Conservation (phyloP, 1,139 yeast species). For the Candida sanyaensis region DNA sequence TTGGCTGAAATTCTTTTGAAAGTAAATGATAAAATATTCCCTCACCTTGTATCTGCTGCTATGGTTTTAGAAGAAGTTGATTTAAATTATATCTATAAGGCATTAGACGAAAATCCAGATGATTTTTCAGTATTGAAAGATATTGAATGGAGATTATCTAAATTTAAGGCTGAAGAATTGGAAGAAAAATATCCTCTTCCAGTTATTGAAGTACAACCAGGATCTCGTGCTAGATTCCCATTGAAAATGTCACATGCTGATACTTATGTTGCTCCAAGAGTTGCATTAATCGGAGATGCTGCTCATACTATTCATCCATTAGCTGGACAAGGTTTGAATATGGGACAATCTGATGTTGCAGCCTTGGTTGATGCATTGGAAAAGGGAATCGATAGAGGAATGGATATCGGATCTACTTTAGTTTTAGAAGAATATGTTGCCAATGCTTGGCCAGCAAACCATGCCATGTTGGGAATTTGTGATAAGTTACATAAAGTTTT, state of each 20-base stretch:
- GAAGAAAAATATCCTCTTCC: slow-evolving; percentile 69
- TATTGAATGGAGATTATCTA: slow-evolving; percentile 68
- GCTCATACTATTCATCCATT: slow-evolving; percentile 97
- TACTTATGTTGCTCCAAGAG: slow-evolving; percentile 76
- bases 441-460: slow-evolving; percentile 77
- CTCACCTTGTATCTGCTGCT: slow-evolving; percentile 80
- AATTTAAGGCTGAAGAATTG: slow-evolving; percentile 40
- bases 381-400: slow-evolving; percentile 70
- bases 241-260: slow-evolving; percentile 89
- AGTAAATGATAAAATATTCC: slow-evolving; percentile 62
- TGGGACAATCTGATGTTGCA: slow-evolving; percentile 96
- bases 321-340: slow-evolving; percentile 97
- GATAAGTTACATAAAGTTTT: slow-evolving; percentile 91
- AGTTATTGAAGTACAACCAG: slow-evolving; percentile 57
- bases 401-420: slow-evolving; percentile 83
- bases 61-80: slow-evolving; percentile 62
- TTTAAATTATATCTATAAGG: slow-evolving; percentile 38
- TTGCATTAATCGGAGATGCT: slow-evolving; percentile 95
- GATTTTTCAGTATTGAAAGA: slow-evolving; percentile 61
- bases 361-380: slow-evolving; percentile 70
- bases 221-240: slow-evolving; percentile 87
- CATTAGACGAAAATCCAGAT: slow-evolving; percentile 33
- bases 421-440: slow-evolving; percentile 87
- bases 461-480: slow-evolving; percentile 79
- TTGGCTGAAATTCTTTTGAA: slow-evolving; percentile 63